Evolutionary conservation across 202 grass and related monocot genomes (phyloP).

Genomic region (Cymbopogon flexuosus): DNA sequence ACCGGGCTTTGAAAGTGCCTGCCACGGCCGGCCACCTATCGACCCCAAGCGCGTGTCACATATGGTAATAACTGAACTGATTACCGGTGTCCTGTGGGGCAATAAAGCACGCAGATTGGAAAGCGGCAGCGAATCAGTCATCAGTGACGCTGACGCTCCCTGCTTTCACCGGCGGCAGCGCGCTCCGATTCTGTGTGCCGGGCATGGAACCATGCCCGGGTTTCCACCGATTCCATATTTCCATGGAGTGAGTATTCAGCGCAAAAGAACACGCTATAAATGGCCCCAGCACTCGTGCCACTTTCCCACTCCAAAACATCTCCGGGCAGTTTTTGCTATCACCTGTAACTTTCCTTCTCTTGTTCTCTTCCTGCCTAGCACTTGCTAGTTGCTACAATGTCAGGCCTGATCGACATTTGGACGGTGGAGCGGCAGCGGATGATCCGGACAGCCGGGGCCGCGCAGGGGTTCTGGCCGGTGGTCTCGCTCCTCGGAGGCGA

Average conservation of each 20-base stretch:
- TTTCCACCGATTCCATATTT: neutral
- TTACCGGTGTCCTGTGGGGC: neutral
- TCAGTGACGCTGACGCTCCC: neutral
- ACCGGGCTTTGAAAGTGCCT: neutral
- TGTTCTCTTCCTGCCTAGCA: neutral
- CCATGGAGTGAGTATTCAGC: neutral
- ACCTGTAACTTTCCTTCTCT: neutral
- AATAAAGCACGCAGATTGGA: neutral
- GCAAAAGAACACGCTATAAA: neutral
- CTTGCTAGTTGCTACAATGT: slow-evolving; percentile 29
- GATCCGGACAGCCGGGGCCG: slow-evolving; percentile 17
- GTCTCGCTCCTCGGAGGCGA: neutral
- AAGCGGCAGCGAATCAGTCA: neutral
- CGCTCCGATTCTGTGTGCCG: slow-evolving; percentile 39
- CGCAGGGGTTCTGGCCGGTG: slow-evolving; percentile 11
- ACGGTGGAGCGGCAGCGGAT: slow-evolving; percentile 43
- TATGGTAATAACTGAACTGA: neutral
- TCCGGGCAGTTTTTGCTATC: neutral
- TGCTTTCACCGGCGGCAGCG: neutral
- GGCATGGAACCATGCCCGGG: slow-evolving; percentile 9
- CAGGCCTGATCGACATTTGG: slow-evolving; percentile 73
- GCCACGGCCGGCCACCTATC: neutral
- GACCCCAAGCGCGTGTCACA: neutral
- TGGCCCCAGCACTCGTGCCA: neutral
- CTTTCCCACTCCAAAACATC: neutral